Percentiles rank a stretch among this genome's conserved stretches.
phyloP scores from a whole-genome alignment of 225 moss, liverwort and hornwort species.

The Climacium dendroides region DNA sequence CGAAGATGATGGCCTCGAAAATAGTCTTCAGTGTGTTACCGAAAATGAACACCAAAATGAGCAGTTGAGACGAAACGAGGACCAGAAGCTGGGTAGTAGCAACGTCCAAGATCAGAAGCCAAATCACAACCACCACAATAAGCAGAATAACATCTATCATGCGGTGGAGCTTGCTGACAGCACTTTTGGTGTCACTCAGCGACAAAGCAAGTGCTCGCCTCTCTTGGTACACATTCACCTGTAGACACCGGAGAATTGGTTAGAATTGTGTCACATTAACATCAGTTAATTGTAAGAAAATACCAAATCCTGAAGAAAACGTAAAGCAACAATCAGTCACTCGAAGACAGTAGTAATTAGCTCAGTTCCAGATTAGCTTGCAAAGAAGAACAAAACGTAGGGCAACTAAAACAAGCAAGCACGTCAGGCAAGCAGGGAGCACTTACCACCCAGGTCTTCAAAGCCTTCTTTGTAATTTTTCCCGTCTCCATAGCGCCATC shows the following conservation, averaged over 20 bases:
- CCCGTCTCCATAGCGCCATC: slow-evolving; percentile 71
- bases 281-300: background rate
- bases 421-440: background rate
- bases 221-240: slow-evolving; percentile 58
- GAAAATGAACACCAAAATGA: slow-evolving; percentile 73
- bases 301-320: no score
- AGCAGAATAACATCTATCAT: slow-evolving; percentile 29
- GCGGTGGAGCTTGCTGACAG: slow-evolving; percentile 53
- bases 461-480: slow-evolving; percentile 39
- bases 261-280: background rate
- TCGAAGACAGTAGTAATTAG: background rate
- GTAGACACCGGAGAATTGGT: background rate
- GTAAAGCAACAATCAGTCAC: background rate
- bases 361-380: background rate
- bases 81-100: slow-evolving; percentile 47
- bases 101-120: slow-evolving; percentile 41
- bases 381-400: background rate
- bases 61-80: slow-evolving; percentile 62
- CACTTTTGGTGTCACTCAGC: slow-evolving; percentile 76
- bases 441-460: slow-evolving; percentile 62
- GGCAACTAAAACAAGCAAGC: background rate
- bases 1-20: slow-evolving; percentile 78
- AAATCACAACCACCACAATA: slow-evolving; percentile 38
- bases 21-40: slow-evolving; percentile 79
- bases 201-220: slow-evolving; percentile 55